Conservation (phyloP, 1,139 yeast genomes). For the Taphrina deformans region DNA sequence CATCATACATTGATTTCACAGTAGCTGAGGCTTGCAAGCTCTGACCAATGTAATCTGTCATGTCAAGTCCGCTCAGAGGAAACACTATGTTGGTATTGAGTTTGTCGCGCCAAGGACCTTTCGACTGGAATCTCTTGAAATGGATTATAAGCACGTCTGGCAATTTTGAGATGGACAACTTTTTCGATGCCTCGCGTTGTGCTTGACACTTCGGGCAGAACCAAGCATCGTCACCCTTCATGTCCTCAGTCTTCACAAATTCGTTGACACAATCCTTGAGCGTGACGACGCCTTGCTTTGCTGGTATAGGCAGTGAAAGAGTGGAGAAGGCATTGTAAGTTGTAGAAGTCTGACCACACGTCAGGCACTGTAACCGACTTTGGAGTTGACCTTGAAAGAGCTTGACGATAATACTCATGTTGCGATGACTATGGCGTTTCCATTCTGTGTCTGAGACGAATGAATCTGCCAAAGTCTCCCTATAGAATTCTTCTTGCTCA, state of each 20-base stretch:
- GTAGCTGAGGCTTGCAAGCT: neutral
- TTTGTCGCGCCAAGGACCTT: slow-evolving; percentile 53
- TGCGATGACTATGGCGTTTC: slow-evolving; percentile 84
- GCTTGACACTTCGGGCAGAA: slow-evolving; percentile 77
- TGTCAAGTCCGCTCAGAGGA: slow-evolving; percentile 60
- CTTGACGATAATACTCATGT: slow-evolving; percentile 81
- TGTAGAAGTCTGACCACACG: slow-evolving; percentile 77
- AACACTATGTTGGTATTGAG: slow-evolving; percentile 63
- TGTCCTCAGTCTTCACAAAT: slow-evolving; percentile 64
- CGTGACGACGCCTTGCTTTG: slow-evolving; percentile 43
- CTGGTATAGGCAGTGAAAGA: slow-evolving; percentile 71
- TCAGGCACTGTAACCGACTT: slow-evolving; percentile 72
- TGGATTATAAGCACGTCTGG: slow-evolving; percentile 74
- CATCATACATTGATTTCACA: slow-evolving; percentile 58
- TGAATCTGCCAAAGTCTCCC: slow-evolving; percentile 76
- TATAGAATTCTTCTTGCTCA: slow-evolving; percentile 67
- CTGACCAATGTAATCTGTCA: slow-evolving; percentile 70
- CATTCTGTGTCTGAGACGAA: slow-evolving; percentile 91
- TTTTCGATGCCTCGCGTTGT: slow-evolving; percentile 66
- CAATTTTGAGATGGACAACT: slow-evolving; percentile 65
- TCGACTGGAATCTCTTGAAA: slow-evolving; percentile 70
- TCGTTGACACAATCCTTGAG: slow-evolving; percentile 68
- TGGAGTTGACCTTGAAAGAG: slow-evolving; percentile 88
- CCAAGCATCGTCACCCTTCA: slow-evolving; percentile 88
- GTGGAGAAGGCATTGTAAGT: slow-evolving; percentile 82